Evolutionary conservation across 371 early-diverging fungal species (phyloP).

Genomic region (Apophysomyces sp.): DNA sequence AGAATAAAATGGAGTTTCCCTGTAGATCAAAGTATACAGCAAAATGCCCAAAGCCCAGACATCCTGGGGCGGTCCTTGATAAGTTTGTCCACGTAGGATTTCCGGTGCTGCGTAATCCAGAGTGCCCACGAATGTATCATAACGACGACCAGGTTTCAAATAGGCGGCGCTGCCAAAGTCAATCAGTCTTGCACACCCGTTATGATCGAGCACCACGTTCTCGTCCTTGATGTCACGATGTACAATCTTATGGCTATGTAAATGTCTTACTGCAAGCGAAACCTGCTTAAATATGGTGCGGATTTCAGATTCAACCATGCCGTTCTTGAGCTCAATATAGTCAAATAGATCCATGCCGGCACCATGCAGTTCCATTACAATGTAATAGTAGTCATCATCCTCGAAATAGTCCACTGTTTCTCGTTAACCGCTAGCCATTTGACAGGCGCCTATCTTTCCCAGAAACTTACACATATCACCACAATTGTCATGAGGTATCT

Average conservation of each 20-base stretch:
- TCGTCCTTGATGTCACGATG: constrained; percentile 83
- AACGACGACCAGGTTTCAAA: constrained; percentile 55
- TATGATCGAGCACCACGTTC: constrained; percentile 67
- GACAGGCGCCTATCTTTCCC: neutral
- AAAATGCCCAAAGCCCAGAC: constrained; percentile 85
- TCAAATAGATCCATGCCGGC: constrained; percentile 75
- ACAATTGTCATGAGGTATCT: constrained; percentile 61
- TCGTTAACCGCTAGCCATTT: neutral
- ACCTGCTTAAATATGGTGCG: constrained; percentile 62
- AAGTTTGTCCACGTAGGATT: constrained; percentile 66
- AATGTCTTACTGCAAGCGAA: constrained; percentile 62
- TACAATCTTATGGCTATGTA: constrained; percentile 71
- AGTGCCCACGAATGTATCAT: constrained; percentile 76
- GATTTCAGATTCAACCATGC: constrained; percentile 58
- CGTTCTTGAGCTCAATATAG: constrained; percentile 65
- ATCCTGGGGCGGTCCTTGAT: constrained; percentile 78
- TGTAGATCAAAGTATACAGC: constrained; percentile 77
- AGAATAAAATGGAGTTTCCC: constrained; percentile 82
- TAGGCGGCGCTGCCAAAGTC: constrained; percentile 80
- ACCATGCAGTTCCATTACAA: constrained; percentile 67
- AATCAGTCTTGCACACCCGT: constrained; percentile 57
- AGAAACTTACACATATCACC: constrained; percentile 54
- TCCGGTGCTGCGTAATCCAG: constrained; percentile 78
- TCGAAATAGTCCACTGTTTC: constrained; percentile 59
- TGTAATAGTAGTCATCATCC: constrained; percentile 68